Evolutionary conservation across 768 basidiomycete species (phyloP).

Genomic region (Auricularia auricula-judae): DNA sequence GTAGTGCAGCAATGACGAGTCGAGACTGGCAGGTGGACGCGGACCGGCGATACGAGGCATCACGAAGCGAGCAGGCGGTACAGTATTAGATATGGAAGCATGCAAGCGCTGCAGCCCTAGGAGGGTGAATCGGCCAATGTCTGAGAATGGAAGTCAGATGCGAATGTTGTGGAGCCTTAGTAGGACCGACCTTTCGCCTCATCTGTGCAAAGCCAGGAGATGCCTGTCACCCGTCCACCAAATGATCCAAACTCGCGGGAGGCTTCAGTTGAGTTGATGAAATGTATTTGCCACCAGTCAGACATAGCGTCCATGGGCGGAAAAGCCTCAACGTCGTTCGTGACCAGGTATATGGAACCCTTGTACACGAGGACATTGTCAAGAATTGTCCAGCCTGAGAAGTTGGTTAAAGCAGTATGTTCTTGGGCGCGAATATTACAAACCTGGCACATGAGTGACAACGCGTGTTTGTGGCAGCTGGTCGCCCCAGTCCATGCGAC

Average conservation of each 20-base stretch:
- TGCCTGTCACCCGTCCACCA: neutral
- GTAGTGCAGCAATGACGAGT: slow-evolving; percentile 59
- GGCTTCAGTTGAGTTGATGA: neutral
- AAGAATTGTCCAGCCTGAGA: slow-evolving; percentile 68
- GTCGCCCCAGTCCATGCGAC: slow-evolving; percentile 43
- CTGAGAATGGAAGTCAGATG: neutral
- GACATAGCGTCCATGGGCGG: slow-evolving; percentile 45
- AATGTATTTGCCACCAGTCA: neutral
- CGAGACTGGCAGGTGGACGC: slow-evolving; percentile 52
- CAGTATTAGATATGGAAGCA: neutral
- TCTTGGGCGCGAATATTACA: slow-evolving; percentile 5
- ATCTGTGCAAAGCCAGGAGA: neutral
- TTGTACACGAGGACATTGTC: slow-evolving; percentile 72
- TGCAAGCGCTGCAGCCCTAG: neutral
- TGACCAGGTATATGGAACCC: slow-evolving; percentile 63
- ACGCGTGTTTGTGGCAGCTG: slow-evolving; percentile 46
- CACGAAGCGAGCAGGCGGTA: neutral
- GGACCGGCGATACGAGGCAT: slow-evolving; percentile 17
- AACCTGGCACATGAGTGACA: slow-evolving; percentile 57
- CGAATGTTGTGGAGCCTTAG: too few species aligned
- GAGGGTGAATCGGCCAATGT: neutral
- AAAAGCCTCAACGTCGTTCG: slow-evolving; percentile 50
- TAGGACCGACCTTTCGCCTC: neutral
- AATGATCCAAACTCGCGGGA: neutral
- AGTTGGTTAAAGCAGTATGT: too few species aligned